Conservation (phyloP, 805 yeast species). For the Wickerhamiella slavikovae region DNA sequence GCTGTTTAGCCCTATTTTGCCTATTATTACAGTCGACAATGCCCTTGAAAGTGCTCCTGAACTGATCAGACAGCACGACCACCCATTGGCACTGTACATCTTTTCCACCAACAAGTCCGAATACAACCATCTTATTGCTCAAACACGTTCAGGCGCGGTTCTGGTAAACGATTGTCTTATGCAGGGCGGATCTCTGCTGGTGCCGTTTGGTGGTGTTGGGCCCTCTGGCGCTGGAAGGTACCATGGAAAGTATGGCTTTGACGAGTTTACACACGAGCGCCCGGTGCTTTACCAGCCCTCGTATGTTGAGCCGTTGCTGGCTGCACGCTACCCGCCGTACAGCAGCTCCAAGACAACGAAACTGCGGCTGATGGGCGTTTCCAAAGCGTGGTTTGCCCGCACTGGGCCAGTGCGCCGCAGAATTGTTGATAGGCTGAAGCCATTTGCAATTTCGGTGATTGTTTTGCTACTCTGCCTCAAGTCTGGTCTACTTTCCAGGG, state of each 20-base stretch:
- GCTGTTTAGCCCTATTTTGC: conserved; percentile 71
- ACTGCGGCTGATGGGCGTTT: conserved; percentile 15
- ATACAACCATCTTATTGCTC: conserved; percentile 26
- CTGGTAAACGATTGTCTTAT: conserved; percentile 49
- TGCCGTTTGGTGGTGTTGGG: conserved; percentile 91
- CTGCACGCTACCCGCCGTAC: conserved; percentile 51
- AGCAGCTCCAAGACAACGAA: conserved; percentile 17
- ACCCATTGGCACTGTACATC: conserved; percentile 66
- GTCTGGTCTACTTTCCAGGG: too few species aligned
- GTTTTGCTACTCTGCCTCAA: too few species aligned
- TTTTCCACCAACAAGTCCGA: conserved; percentile 31
- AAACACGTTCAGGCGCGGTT: conserved; percentile 53
- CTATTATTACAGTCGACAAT: conserved; percentile 34
- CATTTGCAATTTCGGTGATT: conserved; percentile 6
- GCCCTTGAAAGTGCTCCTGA: conserved; percentile 12
- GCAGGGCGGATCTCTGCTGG: conserved; percentile 43
- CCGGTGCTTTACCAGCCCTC: conserved; percentile 42
- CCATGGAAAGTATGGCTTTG: conserved; percentile 53
- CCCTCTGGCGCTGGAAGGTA: conserved; percentile 64
- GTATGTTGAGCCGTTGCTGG: conserved; percentile 37
- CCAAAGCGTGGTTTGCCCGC: conserved; percentile 20
- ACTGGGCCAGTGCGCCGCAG: conserved; percentile 16
- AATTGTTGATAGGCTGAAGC: conserved; percentile 6
- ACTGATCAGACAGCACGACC: conserved; percentile 30
- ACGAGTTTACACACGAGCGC: conserved; percentile 60